Conservation (phyloP, 306 rosid species). For the Rosa lucieae region DNA sequence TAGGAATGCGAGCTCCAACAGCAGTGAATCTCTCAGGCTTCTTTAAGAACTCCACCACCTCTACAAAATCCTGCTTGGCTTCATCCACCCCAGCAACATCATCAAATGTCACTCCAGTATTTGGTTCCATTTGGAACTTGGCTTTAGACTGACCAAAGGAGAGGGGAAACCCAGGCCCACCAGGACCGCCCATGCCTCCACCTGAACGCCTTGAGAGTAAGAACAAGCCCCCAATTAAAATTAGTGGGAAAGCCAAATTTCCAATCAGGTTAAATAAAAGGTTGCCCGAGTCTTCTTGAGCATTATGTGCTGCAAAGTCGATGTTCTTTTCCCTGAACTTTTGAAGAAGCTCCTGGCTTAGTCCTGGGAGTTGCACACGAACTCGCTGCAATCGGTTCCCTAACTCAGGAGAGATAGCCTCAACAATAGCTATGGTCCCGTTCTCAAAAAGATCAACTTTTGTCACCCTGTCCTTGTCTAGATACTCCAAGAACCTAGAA, state of each 20-base stretch:
- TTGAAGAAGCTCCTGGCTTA: slow-evolving; percentile 94
- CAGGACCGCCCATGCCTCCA: slow-evolving; percentile 97
- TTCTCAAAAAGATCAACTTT: slow-evolving; percentile 91
- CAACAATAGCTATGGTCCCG: slow-evolving; percentile 89
- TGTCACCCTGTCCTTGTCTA: slow-evolving; percentile 88
- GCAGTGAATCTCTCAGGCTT: slow-evolving; percentile 99
- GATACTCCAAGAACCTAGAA: slow-evolving; percentile 89
- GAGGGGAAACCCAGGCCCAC: slow-evolving; percentile 91
- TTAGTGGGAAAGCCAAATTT: slow-evolving; percentile 86
- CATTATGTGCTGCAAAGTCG: slow-evolving; percentile 98
- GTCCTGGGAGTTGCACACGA: slow-evolving; percentile 96
- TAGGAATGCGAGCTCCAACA: slow-evolving; percentile 97
- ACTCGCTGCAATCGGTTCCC: slow-evolving; percentile 89
- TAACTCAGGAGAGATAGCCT: slow-evolving; percentile 87
- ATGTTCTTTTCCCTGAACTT: slow-evolving; percentile 94
- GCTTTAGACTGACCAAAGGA: slow-evolving; percentile 93
- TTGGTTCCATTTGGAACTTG: slow-evolving; percentile 98
- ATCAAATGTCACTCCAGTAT: slow-evolving; percentile 95
- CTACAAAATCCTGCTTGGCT: slow-evolving; percentile 98
- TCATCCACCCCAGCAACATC: slow-evolving; percentile 99
- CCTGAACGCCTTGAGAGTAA: slow-evolving; percentile 90
- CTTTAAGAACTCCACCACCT: slow-evolving; percentile 94
- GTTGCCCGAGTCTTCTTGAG: slow-evolving; percentile 93
- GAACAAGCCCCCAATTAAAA: slow-evolving; percentile 90
- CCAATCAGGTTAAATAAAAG: slow-evolving; percentile 82